phyloP scores from a whole-genome alignment of 2,329 filamentous ascomycete genomes.

The Magnaporthiopsis poae region DNA sequence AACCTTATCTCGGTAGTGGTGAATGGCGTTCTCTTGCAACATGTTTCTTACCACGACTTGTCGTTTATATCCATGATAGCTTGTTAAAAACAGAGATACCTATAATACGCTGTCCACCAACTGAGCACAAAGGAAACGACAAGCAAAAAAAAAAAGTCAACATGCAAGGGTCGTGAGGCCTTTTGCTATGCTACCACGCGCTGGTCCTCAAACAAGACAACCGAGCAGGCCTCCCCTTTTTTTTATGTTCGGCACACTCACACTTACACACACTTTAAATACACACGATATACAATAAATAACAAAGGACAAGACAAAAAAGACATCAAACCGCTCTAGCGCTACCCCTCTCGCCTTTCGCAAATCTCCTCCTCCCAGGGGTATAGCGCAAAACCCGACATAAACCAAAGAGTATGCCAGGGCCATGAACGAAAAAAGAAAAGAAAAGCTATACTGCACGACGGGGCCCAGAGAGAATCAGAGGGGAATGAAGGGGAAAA shows the following conservation, averaged over 20 bases:
- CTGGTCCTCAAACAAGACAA: not conserved
- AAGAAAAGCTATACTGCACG: not conserved
- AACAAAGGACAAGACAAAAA: conserved; percentile 6
- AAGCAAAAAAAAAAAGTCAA: not conserved
- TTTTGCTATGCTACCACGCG: not conserved
- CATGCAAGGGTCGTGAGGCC: not conserved
- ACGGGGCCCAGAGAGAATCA: not conserved
- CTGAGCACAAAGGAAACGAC: not conserved
- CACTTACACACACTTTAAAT: not conserved
- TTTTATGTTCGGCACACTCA: not conserved
- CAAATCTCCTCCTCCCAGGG: not conserved
- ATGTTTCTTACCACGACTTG: too few relatives aligned
- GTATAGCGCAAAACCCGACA: conserved; percentile 1
- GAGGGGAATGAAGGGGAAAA: conserved; percentile 8
- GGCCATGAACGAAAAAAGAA: not conserved
- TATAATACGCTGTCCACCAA: not conserved
- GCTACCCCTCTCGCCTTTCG: not conserved
- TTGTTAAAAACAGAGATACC: too few relatives aligned
- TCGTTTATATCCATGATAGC: too few relatives aligned
- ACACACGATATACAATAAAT: not conserved
- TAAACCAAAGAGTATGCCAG: conserved; percentile 5
- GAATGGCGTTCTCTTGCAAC: too few relatives aligned
- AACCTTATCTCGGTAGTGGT: too few relatives aligned
- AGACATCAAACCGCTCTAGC: conserved; percentile 11
- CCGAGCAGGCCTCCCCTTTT: not conserved